Base-by-base conservation (phyloP, 192 early-diverging fungal genomes). In the Pilobolus umbonatus region DNA sequence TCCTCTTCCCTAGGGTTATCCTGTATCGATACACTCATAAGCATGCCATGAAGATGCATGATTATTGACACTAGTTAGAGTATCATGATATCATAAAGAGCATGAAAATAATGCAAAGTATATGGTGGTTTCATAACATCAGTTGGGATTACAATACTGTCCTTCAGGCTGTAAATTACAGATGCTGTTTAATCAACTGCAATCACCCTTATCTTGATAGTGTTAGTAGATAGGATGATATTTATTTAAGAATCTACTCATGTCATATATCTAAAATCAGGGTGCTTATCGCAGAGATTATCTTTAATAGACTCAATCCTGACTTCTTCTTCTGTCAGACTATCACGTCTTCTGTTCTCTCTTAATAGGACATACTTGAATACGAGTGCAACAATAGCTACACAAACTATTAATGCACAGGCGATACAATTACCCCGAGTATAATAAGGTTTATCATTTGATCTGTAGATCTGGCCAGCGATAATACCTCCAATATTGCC, bases 401-500 rank as follows among this genome's bases (percentile, higher is more conserved):
- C 78, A 29, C 77, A 57, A 36, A n/a, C 63, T 42, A 85, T 75
- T 45, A 85, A 79, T 4, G 63, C 71, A 11, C 74, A 62, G 45
- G 80, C 73, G 28, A 76, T 72, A 24, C 61, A 34, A 32, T 83
- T 74, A 17, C 81, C 81, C 8, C 54, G 59, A 6, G 42, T 39
- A 50, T 82, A 88, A 35, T 75, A 61, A 17, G 79, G 79, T 0
- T 74, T 82, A 25, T 87, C 86, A 2, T 71, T 59, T 17, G 71
- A 53, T 51, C 85, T 79, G 72, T 88, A 91, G 5, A 91, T 82
- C 45, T 89, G 87, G 1, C 85, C 84, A 42, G 80, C 85, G 28
- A 91, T 78, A 12, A 81, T 79, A 29, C 87, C 89, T 68, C 86
- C 85, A 57, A 85, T 72, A 64, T 91, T 88, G 31, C 83, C 87